Conservation (phyloP, 176 grass and related monocot genomes). For the Eremochloa ophiuroides region DNA sequence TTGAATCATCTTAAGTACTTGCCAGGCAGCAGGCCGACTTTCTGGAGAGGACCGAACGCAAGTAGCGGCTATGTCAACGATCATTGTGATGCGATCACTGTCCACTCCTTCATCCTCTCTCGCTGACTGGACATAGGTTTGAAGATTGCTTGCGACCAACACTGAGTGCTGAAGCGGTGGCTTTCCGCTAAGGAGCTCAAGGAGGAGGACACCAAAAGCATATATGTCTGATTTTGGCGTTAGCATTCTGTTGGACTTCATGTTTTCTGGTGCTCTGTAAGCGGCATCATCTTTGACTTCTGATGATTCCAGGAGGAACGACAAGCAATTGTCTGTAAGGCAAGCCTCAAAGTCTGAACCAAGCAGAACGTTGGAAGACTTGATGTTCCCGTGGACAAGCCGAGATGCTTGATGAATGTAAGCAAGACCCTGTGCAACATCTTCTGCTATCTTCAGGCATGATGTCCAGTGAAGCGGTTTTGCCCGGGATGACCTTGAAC, state of each 20-base stretch:
- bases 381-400: conserved; percentile 92
- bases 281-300: conserved; percentile 47
- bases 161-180: conserved; percentile 60
- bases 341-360: conserved; percentile 96
- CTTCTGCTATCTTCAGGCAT: conserved; percentile 97
- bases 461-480: conserved; percentile 99
- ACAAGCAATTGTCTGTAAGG: conserved; percentile 83
- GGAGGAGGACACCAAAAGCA: conserved; percentile 72
- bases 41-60: conserved; percentile 69
- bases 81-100: conserved; percentile 69
- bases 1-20: conserved; percentile 98
- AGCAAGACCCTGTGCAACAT: conserved; percentile 79
- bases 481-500: conserved; percentile 69
- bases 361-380: conserved; percentile 77
- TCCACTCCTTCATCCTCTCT: conserved; percentile 72
- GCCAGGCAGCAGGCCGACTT: conserved; percentile 84
- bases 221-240: conserved; percentile 91
- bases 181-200: conserved; percentile 84
- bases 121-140: conserved; percentile 51
- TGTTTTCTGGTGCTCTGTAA: conserved; percentile 80
- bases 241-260: conserved; percentile 59
- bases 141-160: conserved; percentile 57
- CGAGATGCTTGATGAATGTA: conserved; percentile 95
- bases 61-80: conserved; percentile 62
- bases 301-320: conserved; percentile 75